phyloP scores from a whole-genome alignment of 2,329 filamentous ascomycete genomes.

The Pseudodiploospora longispora region DNA sequence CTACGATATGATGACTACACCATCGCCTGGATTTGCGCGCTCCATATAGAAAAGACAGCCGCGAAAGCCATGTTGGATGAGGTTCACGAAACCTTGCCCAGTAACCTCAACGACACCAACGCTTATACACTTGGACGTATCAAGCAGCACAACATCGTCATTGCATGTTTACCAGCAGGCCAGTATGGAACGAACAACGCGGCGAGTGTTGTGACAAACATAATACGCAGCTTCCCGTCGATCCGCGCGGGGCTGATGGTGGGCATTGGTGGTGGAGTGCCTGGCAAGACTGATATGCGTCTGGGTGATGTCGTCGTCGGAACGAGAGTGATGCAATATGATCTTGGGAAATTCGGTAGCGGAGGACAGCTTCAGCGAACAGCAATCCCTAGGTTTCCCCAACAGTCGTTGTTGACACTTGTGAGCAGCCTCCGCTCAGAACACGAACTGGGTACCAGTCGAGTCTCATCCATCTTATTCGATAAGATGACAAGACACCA shows the following conservation, averaged over 20 bases:
- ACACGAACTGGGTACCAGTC: constrained; percentile 14
- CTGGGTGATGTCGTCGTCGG: constrained; percentile 16
- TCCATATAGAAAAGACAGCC: constrained; percentile 22
- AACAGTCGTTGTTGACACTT: background rate
- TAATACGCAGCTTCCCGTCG: constrained; percentile 24
- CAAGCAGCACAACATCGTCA: constrained; percentile 21
- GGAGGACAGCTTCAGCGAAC: background rate
- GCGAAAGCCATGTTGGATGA: constrained; percentile 16
- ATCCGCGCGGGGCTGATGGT: constrained; percentile 13
- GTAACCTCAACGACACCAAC: constrained; percentile 7
- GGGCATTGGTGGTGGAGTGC: constrained; percentile 14
- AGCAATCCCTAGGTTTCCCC: background rate
- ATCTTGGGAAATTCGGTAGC: constrained; percentile 6
- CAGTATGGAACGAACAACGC: constrained; percentile 22
- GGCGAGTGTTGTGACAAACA: constrained; percentile 20
- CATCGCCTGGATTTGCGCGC: constrained; percentile 24
- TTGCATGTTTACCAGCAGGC: constrained; percentile 23
- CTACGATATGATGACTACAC: constrained; percentile 14
- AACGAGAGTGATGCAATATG: constrained; percentile 10
- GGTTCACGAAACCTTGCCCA: constrained; percentile 2
- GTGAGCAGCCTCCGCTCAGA: constrained; percentile 1
- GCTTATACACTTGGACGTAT: constrained; percentile 20
- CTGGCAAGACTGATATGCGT: constrained; percentile 5
- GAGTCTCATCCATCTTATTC: too few relatives aligned
- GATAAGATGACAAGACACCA: too few relatives aligned